These are phyloP conservation scores for Cytospora chrysosperma DNA, from an alignment of 2,329 filamentous ascomycete genomes.

Conservation along the genomic window DNA sequence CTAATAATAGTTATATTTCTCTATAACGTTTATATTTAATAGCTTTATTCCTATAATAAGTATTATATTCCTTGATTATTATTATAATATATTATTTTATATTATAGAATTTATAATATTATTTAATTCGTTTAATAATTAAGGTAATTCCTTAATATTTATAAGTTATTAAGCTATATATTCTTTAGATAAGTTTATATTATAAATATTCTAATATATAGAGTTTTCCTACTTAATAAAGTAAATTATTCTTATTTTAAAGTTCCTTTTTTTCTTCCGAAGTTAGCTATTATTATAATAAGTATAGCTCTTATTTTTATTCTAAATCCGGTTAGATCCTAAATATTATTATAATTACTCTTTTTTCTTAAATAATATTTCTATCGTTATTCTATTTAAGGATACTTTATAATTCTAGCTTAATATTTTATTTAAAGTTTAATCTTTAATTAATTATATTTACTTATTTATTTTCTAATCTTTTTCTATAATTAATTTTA, in stretches of 20 bases:
- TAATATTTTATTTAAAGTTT: neutral
- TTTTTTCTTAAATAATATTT: neutral
- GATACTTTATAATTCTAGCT: neutral
- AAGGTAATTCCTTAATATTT: neutral
- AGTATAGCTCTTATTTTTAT: neutral
- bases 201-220: neutral
- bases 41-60: neutral
- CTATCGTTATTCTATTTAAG: neutral
- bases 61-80: neutral
- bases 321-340: no score
- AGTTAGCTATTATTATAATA: neutral
- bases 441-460: neutral
- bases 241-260: neutral
- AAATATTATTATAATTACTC: neutral
- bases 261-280: neutral
- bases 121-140: neutral
- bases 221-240: neutral
- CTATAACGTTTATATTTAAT: neutral
- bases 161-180: neutral
- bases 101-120: neutral
- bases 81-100: neutral
- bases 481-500: neutral
- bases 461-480: no score
- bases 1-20: neutral
- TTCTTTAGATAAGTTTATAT: neutral